phyloP scores from a whole-genome alignment of 2,329 filamentous ascomycete species.

The Aspergillus floridensis region DNA sequence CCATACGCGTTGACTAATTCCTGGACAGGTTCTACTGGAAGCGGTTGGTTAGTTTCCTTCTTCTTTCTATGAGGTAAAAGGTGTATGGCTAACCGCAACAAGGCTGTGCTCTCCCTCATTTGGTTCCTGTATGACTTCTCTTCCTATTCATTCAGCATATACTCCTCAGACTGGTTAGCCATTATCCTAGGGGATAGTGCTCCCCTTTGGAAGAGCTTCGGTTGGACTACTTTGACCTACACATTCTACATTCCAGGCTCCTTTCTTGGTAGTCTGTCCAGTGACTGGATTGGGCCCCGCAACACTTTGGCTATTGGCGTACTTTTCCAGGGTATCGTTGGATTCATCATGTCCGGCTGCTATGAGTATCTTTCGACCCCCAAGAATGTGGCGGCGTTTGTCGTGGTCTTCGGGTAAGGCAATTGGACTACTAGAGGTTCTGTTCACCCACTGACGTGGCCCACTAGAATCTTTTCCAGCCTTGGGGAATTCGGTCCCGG shows the following conservation, averaged over 20 bases:
- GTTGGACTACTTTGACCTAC: slow-evolving; percentile 86
- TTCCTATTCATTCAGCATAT: slow-evolving; percentile 80
- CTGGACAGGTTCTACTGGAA: slow-evolving; percentile 65
- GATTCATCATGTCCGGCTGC: slow-evolving; percentile 83
- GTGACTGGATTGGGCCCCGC: slow-evolving; percentile 75
- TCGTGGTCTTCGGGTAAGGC: slow-evolving; percentile 67
- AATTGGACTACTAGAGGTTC: background rate
- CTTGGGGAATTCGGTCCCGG: slow-evolving; percentile 81
- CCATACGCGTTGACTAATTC: background rate
- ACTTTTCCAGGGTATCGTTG: slow-evolving; percentile 69
- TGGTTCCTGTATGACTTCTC: slow-evolving; percentile 92
- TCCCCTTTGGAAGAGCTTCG: slow-evolving; percentile 73
- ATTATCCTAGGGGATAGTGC: slow-evolving; percentile 61
- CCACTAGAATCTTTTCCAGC: slow-evolving; percentile 63
- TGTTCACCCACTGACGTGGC: background rate
- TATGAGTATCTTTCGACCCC: slow-evolving; percentile 67
- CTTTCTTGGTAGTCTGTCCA: slow-evolving; percentile 70
- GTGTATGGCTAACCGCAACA: slow-evolving; percentile 2
- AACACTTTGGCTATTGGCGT: slow-evolving; percentile 72
- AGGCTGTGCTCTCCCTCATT: slow-evolving; percentile 66
- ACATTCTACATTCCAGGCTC: slow-evolving; percentile 86
- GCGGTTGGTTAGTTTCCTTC: slow-evolving; percentile 51
- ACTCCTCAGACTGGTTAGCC: slow-evolving; percentile 61
- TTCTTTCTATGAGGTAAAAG: background rate
- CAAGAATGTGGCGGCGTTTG: slow-evolving; percentile 69